Conservation (phyloP, 371 early-diverging fungal genomes). For the Lichtheimia ramosa region DNA sequence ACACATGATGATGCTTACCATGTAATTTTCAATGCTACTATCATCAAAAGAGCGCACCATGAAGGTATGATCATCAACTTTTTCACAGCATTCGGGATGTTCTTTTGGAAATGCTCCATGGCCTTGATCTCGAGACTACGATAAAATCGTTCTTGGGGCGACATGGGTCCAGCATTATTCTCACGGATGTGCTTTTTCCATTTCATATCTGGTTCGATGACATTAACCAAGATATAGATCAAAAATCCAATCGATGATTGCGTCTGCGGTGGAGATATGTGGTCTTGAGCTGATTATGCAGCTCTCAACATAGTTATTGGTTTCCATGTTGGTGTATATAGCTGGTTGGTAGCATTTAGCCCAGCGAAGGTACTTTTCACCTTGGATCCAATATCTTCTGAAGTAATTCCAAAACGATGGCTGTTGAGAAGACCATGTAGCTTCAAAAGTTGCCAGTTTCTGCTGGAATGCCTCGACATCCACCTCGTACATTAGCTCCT, state of each 20-base stretch:
- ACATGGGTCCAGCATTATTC: too few relatives aligned
- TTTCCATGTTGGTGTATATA: constrained; percentile 6
- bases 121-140: too few relatives aligned
- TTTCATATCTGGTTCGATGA: constrained; percentile 1
- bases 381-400: not conserved
- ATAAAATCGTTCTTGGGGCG: too few relatives aligned
- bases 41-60: too few relatives aligned
- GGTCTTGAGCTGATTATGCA: constrained; percentile 8
- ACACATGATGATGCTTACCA: too few relatives aligned
- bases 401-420: not conserved
- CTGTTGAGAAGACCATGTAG: not conserved
- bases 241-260: constrained; percentile 1
- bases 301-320: constrained; percentile 3
- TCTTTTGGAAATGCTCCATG: too few relatives aligned
- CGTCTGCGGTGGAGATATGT: not conserved
- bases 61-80: too few relatives aligned
- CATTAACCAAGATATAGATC: not conserved
- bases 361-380: not conserved
- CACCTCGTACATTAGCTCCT: not conserved
- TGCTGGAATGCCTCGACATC: not conserved
- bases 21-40: too few relatives aligned
- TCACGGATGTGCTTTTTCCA: not conserved
- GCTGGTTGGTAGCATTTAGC: constrained; percentile 1
- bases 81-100: too few relatives aligned
- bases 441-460: too few relatives aligned